Evolutionary conservation across 805 yeast genomes (phyloP), one percentile per base, ranked within the genome.

Genomic region (Metschnikowia bowlesiae): DNA sequence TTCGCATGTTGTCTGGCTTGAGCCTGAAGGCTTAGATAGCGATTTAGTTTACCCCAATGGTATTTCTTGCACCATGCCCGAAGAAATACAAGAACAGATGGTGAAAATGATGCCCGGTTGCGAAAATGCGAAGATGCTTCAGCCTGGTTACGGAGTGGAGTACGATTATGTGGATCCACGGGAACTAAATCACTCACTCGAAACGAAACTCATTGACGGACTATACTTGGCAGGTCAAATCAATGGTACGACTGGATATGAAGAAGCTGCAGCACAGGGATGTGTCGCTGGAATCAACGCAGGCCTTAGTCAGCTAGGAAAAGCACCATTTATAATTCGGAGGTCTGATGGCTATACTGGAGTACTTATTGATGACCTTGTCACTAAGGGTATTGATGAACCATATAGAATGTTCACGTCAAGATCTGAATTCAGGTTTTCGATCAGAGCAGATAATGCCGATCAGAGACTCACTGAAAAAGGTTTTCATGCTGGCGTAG

Each of bases 71-170:
- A 90, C 99, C 0, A 87, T 94, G 96, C 99, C 99, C 0, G 94
- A 82, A 35, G 97, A 92, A 26, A 84, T 91, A 31, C 99, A 94
- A 67, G 77, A 76, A 22, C 74, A 80, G 55, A 78, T 91, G 76
- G 78, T 94, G 48, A 73, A 76, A 51, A 71, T 89, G 72, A 87
- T 94, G 53, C 87, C 89, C 4, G 99, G 99, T 0, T 78, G 96
- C 45, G 96, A 89, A 59, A 82, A 87, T 56, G 97, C 87, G 0
- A 73, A 70, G n/a, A 89, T 94, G 87, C 64, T 85, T 10, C 97
- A 91, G 63, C 97, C 97, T 0, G 99, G 97, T 0, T 94, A 94
- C 64, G 99, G 99, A n/a, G 99, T 94, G 2, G 99, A 94, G 67
- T 94, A 94, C 64, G 99, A 94, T 62, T 94, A 89, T 64, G 85